Evolutionary conservation across 2,329 filamentous ascomycete genomes (phyloP), one percentile per base, ranked within the genome.

Genomic region (Zarea fungicola): DNA sequence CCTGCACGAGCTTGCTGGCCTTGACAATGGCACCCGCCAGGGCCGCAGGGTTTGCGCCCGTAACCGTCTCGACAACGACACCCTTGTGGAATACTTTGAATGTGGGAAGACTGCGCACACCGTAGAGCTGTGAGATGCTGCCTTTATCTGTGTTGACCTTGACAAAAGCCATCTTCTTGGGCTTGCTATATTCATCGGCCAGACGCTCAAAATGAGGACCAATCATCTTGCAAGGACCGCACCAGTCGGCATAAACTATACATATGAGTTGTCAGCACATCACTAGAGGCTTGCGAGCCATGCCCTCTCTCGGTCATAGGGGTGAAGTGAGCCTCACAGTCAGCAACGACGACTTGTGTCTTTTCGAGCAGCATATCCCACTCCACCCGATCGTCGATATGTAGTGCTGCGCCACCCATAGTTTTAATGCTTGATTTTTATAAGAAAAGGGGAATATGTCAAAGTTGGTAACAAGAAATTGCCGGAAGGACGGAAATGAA

Each of bases 191-290:
- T 65, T 92, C 86, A 51, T 78, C 76, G 41, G 90, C 81, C 51
- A 97, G 83, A 59, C 85, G 82, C 63, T 96, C 89, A 68, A 95
- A 97, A 50, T 87, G 81, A 18, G 92, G 92, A 42, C 88, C 88
- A 56, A 97, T 95, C 64, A 85, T 81, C 72, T 95, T 95, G 80
- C 91, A 96, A 62, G 92, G 90, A 49, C 85, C 87, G 67, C 90
- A 97, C 88, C 89, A 96, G 71, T 95, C 87, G 66, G 92, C 92
- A 64, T 93, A 95, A 77, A 96, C 89, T 95, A 46, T 32, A 13
- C 42, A 59, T 56, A 43, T 32, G 11, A 34, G 45, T n/a, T n/a
- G n/a, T n/a, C n/a, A n/a, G n/a, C n/a, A n/a, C n/a, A n/a, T n/a
- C n/a, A n/a, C n/a, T n/a, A n/a, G n/a, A n/a, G n/a, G n/a, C n/a